A percentile compares a stretch with the other conserved stretches of the same genome.
Evolutionary conservation across 805 yeast species (phyloP).

Genomic region (Kuraishia borneana): DNA sequence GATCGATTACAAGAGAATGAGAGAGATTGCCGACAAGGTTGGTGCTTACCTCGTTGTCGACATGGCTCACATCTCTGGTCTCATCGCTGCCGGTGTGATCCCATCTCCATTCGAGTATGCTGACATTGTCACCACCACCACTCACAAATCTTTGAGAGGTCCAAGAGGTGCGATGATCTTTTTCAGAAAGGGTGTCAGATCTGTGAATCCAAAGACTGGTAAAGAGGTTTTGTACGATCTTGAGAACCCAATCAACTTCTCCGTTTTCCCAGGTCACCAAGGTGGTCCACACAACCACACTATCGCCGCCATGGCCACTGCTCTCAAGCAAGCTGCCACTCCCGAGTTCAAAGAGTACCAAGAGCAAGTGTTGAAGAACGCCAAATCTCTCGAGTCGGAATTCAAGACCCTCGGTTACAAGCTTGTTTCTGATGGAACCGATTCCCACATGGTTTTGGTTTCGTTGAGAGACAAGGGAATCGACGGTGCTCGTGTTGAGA

Average conservation of each 20-base stretch:
- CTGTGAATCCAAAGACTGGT: constrained; percentile 79
- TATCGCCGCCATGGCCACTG: constrained; percentile 93
- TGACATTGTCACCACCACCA: constrained; percentile 96
- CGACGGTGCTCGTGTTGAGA: constrained; percentile 96
- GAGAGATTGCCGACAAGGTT: constrained; percentile 91
- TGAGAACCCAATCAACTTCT: constrained; percentile 91
- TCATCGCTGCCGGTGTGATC: constrained; percentile 90
- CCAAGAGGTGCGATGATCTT: constrained; percentile 99
- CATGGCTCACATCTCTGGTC: constrained; percentile 98
- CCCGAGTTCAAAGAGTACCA: constrained; percentile 92
- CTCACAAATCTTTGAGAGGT: constrained; percentile 97
- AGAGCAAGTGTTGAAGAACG: constrained; percentile 77
- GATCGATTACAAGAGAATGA: constrained; percentile 94
- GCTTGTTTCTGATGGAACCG: constrained; percentile 91
- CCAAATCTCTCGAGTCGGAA: constrained; percentile 68
- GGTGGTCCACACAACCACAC: constrained; percentile 99
- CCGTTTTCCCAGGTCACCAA: constrained; percentile 99
- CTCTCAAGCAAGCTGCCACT: constrained; percentile 84
- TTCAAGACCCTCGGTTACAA: constrained; percentile 66
- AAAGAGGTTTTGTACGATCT: constrained; percentile 84
- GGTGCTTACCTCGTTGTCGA: constrained; percentile 95
- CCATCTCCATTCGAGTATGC: constrained; percentile 96
- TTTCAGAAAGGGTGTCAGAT: constrained; percentile 92
- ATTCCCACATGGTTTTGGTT: constrained; percentile 91
- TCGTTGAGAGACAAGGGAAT: constrained; percentile 81